Percentiles rank a stretch among this genome's conserved stretches.
Evolutionary conservation across 164 flowering plant genomes (phyloP).

Genomic region (Vitis amurensis): DNA sequence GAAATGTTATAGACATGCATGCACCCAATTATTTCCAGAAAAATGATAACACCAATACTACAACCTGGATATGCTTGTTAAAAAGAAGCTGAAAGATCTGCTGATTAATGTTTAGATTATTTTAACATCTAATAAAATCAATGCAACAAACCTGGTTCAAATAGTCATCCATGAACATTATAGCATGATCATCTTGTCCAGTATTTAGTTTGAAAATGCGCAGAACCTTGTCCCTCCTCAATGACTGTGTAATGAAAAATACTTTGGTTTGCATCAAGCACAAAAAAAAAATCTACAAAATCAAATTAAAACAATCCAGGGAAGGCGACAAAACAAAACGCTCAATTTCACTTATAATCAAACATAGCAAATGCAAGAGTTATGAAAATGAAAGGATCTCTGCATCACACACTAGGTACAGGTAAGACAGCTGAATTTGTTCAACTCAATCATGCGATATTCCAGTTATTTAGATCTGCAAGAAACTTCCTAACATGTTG

Average conservation of each 20-base stretch:
- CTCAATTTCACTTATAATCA: neutral
- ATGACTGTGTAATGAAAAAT: constrained; percentile 40
- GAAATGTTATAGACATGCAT: neutral
- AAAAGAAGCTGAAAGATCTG: neutral
- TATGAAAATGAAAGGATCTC: neutral
- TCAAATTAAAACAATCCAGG: neutral
- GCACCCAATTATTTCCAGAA: neutral
- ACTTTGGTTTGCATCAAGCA: neutral
- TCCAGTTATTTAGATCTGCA: too few species aligned
- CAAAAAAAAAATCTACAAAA: neutral
- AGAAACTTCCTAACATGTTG: too few species aligned
- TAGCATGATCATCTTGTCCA: constrained; percentile 95
- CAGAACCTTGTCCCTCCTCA: constrained; percentile 63
- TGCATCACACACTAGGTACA: neutral
- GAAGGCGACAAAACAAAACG: neutral
- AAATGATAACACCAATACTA: neutral
- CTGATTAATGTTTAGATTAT: too few species aligned
- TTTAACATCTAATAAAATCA: neutral
- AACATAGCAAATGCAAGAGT: neutral
- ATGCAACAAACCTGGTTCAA: constrained; percentile 60
- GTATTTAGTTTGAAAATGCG: constrained; percentile 85
- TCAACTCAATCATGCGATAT: too few species aligned
- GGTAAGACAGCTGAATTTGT: neutral
- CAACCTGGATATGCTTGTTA: neutral
- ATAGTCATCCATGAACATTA: constrained; percentile 89